Percentiles rank a stretch among this genome's conserved stretches.
phyloP scores from a whole-genome alignment of 2,329 filamentous ascomycete genomes.

The Fusarium sarcochroum region DNA sequence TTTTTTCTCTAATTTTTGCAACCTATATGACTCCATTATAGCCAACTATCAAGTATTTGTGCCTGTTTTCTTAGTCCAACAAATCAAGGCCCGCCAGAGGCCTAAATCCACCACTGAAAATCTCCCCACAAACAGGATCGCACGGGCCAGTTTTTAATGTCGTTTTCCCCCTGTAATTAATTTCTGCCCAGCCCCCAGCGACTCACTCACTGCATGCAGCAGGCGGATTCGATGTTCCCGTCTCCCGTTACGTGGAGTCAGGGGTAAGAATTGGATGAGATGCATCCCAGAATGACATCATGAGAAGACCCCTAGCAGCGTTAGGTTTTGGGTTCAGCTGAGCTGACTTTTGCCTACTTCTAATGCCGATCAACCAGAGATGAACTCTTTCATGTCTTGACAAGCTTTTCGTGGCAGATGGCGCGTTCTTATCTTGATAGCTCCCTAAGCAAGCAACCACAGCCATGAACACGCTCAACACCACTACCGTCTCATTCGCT shows the following conservation, averaged over 20 bases:
- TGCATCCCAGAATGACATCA: slow-evolving; percentile 46
- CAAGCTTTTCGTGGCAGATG: slow-evolving; percentile 24
- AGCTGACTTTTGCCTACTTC: slow-evolving; percentile 8
- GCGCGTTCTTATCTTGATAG: slow-evolving; percentile 25
- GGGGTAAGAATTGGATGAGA: slow-evolving; percentile 33
- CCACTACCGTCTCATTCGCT: slow-evolving; percentile 83
- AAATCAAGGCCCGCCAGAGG: neutral
- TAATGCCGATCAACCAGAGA: slow-evolving; percentile 2
- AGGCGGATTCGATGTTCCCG: slow-evolving; percentile 21
- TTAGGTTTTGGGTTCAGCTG: slow-evolving; percentile 36
- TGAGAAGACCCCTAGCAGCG: slow-evolving; percentile 39
- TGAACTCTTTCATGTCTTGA: slow-evolving; percentile 21
- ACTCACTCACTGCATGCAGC: slow-evolving; percentile 36
- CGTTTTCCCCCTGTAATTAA: neutral
- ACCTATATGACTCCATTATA: too few relatives aligned
- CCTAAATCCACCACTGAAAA: slow-evolving; percentile 20
- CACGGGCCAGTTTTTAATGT: slow-evolving; percentile 38
- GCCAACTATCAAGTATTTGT: too few relatives aligned
- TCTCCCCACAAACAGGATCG: slow-evolving; percentile 35
- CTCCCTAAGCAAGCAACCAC: slow-evolving; percentile 11
- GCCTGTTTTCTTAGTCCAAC: too few relatives aligned
- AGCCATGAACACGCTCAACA: slow-evolving; percentile 74
- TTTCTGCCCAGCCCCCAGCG: slow-evolving; percentile 14
- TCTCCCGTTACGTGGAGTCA: slow-evolving; percentile 33
- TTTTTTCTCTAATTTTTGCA: too few relatives aligned